phyloP scores from a whole-genome alignment of 345 rosid genomes.

The Lagerstroemia speciosa region DNA sequence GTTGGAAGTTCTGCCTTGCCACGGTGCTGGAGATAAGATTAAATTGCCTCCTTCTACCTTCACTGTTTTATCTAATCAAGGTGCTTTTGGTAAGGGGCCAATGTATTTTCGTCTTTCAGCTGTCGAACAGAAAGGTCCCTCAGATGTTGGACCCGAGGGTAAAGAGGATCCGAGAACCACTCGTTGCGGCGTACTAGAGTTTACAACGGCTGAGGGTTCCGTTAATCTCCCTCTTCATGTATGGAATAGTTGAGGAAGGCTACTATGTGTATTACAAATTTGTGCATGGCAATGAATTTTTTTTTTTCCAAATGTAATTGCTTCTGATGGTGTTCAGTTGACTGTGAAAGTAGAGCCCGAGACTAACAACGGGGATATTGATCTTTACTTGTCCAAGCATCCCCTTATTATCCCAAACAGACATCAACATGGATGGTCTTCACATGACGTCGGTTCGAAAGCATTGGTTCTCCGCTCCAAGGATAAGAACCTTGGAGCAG shows the following conservation, averaged over 20 bases:
- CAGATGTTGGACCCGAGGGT: constrained; percentile 10
- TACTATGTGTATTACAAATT: constrained; percentile 67
- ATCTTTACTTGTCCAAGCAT: constrained; percentile 76
- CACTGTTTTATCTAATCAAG: constrained; percentile 75
- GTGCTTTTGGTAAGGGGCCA: constrained; percentile 93
- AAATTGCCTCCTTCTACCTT: constrained; percentile 74
- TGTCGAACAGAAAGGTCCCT: constrained; percentile 34
- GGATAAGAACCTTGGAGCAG: constrained; percentile 52
- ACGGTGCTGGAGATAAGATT: constrained; percentile 80
- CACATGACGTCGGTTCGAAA: constrained; percentile 84
- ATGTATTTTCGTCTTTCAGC: constrained; percentile 61
- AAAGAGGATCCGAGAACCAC: constrained; percentile 28
- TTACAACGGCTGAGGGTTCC: constrained; percentile 74
- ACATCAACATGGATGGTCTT: constrained; percentile 90
- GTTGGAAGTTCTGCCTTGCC: constrained; percentile 63
- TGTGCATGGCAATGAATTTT: constrained; percentile 33
- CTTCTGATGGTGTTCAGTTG: constrained; percentile 39
- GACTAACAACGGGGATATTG: constrained; percentile 62
- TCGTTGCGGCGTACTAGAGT: constrained; percentile 92
- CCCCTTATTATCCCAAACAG: constrained; percentile 70
- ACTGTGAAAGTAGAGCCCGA: constrained; percentile 71
- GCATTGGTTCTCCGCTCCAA: constrained; percentile 58
- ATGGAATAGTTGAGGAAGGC: constrained; percentile 86
- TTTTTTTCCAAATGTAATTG: constrained; percentile 36
- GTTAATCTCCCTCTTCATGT: constrained; percentile 86